phyloP scores from a whole-genome alignment of 441 rosid genomes.

The Metrosideros polymorpha region DNA sequence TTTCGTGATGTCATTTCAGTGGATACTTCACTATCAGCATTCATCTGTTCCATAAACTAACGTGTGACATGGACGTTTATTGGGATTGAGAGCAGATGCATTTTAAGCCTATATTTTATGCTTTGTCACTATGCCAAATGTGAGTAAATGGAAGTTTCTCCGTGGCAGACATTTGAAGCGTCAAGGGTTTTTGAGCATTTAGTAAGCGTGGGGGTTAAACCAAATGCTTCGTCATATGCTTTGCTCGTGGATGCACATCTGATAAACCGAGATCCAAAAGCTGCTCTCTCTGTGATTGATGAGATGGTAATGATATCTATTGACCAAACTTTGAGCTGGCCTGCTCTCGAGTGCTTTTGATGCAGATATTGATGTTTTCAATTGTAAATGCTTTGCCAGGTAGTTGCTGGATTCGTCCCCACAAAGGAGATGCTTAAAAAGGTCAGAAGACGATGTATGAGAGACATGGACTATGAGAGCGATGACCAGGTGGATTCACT shows the following conservation, averaged over 20 bases:
- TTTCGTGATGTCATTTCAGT: background rate
- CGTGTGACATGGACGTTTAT: background rate
- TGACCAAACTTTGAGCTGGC: background rate
- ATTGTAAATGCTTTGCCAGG: conserved; percentile 26
- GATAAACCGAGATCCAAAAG: conserved; percentile 69
- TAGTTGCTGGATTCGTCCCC: conserved; percentile 66
- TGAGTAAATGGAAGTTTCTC: conserved; percentile 7
- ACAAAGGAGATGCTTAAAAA: conserved; percentile 74
- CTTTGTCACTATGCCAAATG: background rate
- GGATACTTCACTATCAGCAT: background rate
- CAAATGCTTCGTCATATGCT: conserved; percentile 64
- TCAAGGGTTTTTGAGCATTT: conserved; percentile 79
- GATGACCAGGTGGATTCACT: conserved; percentile 44
- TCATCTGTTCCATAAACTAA: background rate
- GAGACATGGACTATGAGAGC: conserved; percentile 71
- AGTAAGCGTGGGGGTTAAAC: conserved; percentile 66
- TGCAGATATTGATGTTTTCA: background rate
- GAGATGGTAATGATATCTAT: conserved; percentile 51
- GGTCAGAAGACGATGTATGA: conserved; percentile 66
- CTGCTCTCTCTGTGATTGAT: conserved; percentile 63
- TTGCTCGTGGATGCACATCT: conserved; percentile 90
- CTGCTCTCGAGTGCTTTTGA: background rate
- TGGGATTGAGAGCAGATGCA: background rate
- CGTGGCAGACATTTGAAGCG: conserved; percentile 74
- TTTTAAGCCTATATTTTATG: background rate